A percentile compares a stretch with the other conserved stretches of the same genome.
These are phyloP conservation scores for Aspergillus incahuasiensis DNA, from an alignment of 495 filamentous ascomycete genomes.

Conservation along the genomic window DNA sequence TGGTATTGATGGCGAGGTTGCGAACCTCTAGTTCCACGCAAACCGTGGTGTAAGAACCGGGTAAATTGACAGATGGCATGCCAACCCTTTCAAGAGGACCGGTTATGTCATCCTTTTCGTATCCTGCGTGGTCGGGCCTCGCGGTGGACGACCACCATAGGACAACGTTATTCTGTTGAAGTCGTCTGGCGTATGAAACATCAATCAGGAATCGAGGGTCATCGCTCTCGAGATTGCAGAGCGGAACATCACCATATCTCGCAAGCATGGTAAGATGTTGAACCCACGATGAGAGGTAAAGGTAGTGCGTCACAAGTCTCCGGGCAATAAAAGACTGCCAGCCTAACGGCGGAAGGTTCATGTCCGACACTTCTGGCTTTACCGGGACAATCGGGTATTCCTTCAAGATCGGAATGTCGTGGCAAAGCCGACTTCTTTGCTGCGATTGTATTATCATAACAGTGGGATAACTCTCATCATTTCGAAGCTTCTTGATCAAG, in stretches of 20 bases:
- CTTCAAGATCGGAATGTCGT: slow-evolving; percentile 78
- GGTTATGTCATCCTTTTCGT: slow-evolving; percentile 87
- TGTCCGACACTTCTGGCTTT: slow-evolving; percentile 75
- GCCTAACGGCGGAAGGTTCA: slow-evolving; percentile 80
- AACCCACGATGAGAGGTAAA: slow-evolving; percentile 88
- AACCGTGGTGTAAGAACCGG: slow-evolving; percentile 90
- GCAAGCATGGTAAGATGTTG: slow-evolving; percentile 80
- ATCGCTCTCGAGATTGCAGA: slow-evolving; percentile 92
- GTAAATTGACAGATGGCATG: slow-evolving; percentile 90
- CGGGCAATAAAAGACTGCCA: slow-evolving; percentile 91
- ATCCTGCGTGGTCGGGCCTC: slow-evolving; percentile 89
- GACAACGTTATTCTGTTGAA: slow-evolving; percentile 89
- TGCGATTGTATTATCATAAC: slow-evolving; percentile 89
- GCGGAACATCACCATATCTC: slow-evolving; percentile 85
- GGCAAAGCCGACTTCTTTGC: slow-evolving; percentile 70
- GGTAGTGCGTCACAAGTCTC: slow-evolving; percentile 80
- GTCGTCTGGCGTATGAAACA: slow-evolving; percentile 83
- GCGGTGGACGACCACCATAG: slow-evolving; percentile 95
- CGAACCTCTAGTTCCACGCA: slow-evolving; percentile 94
- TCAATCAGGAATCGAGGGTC: slow-evolving; percentile 94
- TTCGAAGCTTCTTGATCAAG: slow-evolving; percentile 78
- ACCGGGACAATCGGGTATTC: slow-evolving; percentile 82
- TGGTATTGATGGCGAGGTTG: slow-evolving; percentile 96
- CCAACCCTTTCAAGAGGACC: slow-evolving; percentile 82
- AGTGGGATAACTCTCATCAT: slow-evolving; percentile 72